These are phyloP conservation scores for Creolimax fragrantissima DNA, from an alignment of 78 protist species.

Conservation along the genomic window DNA sequence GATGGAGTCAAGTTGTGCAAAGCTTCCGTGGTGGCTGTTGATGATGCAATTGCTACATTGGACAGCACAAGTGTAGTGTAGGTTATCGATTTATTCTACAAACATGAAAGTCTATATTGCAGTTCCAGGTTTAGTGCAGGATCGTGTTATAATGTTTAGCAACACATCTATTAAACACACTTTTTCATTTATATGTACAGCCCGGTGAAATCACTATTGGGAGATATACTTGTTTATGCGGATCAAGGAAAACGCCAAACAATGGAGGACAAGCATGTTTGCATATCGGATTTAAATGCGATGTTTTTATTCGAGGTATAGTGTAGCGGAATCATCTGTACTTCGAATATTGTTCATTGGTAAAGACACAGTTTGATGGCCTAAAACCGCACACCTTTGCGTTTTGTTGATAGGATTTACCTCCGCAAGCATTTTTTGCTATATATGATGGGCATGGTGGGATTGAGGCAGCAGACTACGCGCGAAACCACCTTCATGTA, in stretches of 20 bases:
- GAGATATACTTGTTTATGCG: background rate
- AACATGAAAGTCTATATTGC: no score
- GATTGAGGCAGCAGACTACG: conserved; percentile 15
- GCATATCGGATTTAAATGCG: conserved; percentile 14
- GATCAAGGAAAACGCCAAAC: conserved; percentile 7
- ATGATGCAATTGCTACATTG: no score
- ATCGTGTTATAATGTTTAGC: no score
- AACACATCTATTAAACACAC: no score
- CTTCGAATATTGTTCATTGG: no score
- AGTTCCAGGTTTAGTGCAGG: no score
- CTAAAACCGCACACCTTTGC: no score
- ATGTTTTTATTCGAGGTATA: background rate
- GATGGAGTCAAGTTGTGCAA: no score
- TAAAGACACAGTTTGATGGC: no score
- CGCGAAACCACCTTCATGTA: conserved; percentile 2
- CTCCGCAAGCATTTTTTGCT: conserved; percentile 3
- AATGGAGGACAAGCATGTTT: conserved; percentile 29
- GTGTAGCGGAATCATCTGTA: background rate
- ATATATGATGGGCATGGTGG: conserved; percentile 30
- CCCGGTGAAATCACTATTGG: background rate
- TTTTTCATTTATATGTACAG: no score
- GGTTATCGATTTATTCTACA: background rate
- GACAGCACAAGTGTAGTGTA: background rate
- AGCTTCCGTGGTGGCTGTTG: no score
- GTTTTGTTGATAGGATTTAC: no score